Evolutionary conservation across 2,329 filamentous ascomycete species (phyloP).

Genomic region (Colletotrichum chlorophyti): DNA sequence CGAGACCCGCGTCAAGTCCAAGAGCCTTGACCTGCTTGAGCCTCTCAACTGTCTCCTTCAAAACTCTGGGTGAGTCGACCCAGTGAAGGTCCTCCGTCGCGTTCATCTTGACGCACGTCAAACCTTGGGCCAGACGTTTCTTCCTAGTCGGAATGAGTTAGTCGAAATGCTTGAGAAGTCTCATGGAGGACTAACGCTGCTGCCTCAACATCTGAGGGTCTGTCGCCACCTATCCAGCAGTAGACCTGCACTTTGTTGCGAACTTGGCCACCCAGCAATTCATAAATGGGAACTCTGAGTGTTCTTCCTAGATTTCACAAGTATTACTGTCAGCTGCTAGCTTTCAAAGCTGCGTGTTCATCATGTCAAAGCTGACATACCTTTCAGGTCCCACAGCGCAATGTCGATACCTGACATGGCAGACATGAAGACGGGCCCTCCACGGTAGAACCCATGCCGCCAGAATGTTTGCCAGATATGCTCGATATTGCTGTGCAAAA

Average conservation of each 20-base stretch:
- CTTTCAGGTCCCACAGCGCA: slow-evolving; percentile 73
- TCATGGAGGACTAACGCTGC: slow-evolving; percentile 50
- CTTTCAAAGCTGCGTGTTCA: background rate
- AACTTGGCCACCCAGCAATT: slow-evolving; percentile 71
- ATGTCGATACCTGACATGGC: slow-evolving; percentile 76
- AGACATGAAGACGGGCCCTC: slow-evolving; percentile 75
- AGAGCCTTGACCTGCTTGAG: slow-evolving; percentile 68
- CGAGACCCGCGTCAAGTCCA: slow-evolving; percentile 70
- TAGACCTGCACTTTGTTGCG: slow-evolving; percentile 70
- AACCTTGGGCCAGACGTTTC: slow-evolving; percentile 60
- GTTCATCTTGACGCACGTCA: slow-evolving; percentile 72
- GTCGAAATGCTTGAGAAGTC: rapidly evolving
- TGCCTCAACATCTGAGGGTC: slow-evolving; percentile 65
- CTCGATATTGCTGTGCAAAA: slow-evolving; percentile 64
- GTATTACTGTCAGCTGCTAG: background rate
- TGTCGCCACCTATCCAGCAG: slow-evolving; percentile 73
- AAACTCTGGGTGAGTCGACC: slow-evolving; percentile 66
- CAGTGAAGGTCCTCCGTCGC: slow-evolving; percentile 72
- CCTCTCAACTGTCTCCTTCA: slow-evolving; percentile 65
- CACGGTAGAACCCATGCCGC: slow-evolving; percentile 72
- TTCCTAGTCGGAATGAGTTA: slow-evolving; percentile 40
- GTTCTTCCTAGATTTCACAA: slow-evolving; percentile 3
- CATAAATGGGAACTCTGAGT: slow-evolving; percentile 63
- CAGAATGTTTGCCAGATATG: slow-evolving; percentile 74
- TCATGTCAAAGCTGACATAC: slow-evolving; percentile 36